Evolutionary conservation across 192 early-diverging fungal genomes (phyloP).

Genomic region (Backusella australiensis): DNA sequence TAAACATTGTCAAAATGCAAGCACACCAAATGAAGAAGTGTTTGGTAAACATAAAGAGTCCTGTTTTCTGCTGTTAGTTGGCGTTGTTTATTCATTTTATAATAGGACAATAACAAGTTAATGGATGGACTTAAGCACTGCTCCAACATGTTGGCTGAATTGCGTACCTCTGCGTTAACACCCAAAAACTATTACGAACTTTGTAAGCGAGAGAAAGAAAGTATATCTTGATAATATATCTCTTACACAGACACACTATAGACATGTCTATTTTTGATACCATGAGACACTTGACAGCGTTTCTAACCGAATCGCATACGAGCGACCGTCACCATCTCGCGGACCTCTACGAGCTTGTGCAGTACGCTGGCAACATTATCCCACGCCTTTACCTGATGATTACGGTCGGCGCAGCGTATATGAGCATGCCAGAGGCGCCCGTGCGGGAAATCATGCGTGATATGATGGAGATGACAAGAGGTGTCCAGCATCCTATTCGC

Average conservation of each 20-base stretch:
- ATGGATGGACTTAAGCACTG: constrained; percentile 99
- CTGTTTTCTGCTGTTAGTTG: not conserved
- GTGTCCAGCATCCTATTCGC: constrained; percentile 99
- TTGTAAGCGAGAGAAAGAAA: constrained; percentile 54
- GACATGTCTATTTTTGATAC: constrained; percentile 99
- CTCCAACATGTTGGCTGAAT: constrained; percentile 96
- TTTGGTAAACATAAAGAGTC: constrained; percentile 56
- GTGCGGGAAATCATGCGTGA: constrained; percentile 98
- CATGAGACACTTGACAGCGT: constrained; percentile 87
- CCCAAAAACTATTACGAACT: constrained; percentile 99
- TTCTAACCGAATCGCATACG: constrained; percentile 89
- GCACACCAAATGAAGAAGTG: constrained; percentile 94
- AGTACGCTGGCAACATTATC: constrained; percentile 97
- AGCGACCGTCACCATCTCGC: constrained; percentile 76
- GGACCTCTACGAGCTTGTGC: constrained; percentile 98
- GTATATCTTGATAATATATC: not conserved
- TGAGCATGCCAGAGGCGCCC: constrained; percentile 91
- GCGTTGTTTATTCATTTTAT: not conserved
- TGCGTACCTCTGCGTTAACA: constrained; percentile 90
- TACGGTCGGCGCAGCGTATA: constrained; percentile 94
- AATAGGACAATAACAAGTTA: constrained; percentile 80
- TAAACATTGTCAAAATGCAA: constrained; percentile 91
- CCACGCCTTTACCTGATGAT: constrained; percentile 99
- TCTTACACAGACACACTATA: constrained; percentile 17
- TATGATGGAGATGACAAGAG: constrained; percentile 98